Evolutionary conservation across 495 filamentous ascomycete species (phyloP).

Genomic region (Hypoxylon lenormandii): DNA sequence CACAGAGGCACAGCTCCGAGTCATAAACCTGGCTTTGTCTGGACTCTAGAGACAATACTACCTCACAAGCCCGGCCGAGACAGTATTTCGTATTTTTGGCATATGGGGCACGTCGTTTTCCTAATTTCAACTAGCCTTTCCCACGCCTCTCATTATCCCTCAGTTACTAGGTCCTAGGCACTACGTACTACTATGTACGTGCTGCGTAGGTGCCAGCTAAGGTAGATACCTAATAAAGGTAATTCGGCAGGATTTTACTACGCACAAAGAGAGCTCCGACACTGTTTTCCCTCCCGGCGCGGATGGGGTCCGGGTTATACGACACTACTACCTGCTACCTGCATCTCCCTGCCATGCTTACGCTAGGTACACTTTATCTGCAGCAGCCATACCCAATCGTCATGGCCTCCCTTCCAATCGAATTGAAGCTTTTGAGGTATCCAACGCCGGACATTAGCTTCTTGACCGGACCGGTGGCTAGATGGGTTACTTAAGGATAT

Average conservation of each 20-base stretch:
- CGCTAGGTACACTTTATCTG: conserved; percentile 31
- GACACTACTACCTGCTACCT: not conserved
- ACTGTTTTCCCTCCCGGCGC: conserved; percentile 7
- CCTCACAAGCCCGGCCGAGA: not conserved
- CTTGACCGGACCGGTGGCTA: conserved; percentile 18
- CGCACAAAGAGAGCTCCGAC: conserved; percentile 8
- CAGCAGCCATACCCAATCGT: conserved; percentile 34
- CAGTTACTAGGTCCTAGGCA: not conserved
- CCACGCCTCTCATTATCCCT: not conserved
- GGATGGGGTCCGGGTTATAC: conserved; percentile 19
- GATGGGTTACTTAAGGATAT: conserved; percentile 3
- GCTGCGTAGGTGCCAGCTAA: not conserved
- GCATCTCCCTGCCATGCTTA: conserved; percentile 16
- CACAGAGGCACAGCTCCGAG: conserved; percentile 19
- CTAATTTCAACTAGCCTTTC: not conserved
- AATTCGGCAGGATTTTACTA: conserved; percentile 14
- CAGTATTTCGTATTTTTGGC: conserved; percentile 1
- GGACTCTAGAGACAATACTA: conserved; percentile 11
- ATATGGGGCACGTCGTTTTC: not conserved
- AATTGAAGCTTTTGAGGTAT: conserved; percentile 4
- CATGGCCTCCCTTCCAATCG: conserved; percentile 22
- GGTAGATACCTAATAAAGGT: conserved; percentile 4
- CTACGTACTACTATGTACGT: not conserved
- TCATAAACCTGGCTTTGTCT: conserved; percentile 7
- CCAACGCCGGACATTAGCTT: conserved; percentile 22